Evolutionary conservation across 176 grass and related monocot species (phyloP).

Genomic region (Thinopyrum elongatum): DNA sequence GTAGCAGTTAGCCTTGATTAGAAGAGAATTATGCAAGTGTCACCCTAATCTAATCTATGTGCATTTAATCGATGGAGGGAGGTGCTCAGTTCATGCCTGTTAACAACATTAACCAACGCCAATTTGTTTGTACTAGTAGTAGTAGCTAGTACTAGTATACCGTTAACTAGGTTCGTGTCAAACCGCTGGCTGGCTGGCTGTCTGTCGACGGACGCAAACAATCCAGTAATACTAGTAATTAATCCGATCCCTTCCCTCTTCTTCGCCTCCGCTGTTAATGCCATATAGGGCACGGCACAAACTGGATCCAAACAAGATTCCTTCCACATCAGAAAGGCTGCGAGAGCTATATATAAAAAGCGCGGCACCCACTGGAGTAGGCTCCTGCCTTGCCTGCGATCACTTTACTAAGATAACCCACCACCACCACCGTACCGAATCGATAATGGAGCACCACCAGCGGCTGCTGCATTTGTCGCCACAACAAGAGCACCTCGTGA

Average conservation of each 20-base stretch:
- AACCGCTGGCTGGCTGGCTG: background rate
- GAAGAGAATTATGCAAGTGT: background rate
- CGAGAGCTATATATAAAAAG: background rate
- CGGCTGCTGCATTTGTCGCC: too few relatives aligned
- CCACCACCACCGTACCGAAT: background rate
- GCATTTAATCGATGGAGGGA: background rate
- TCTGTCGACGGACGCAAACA: background rate
- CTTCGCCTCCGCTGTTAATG: background rate
- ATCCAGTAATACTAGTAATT: background rate
- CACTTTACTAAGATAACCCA: background rate
- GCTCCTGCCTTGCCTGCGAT: background rate
- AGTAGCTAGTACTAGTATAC: background rate
- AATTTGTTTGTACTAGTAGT: too few relatives aligned
- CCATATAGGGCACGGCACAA: background rate
- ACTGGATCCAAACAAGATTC: background rate
- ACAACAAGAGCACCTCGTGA: conserved; percentile 20
- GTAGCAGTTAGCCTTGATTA: background rate
- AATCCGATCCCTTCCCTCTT: too few relatives aligned
- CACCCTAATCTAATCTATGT: background rate
- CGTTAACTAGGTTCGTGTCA: background rate
- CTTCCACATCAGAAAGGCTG: background rate
- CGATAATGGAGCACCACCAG: conserved; percentile 2
- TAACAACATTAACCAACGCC: background rate
- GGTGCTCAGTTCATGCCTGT: conserved; percentile 3
- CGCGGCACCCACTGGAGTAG: background rate